Conservation (phyloP, 805 yeast species). For the Ogataea henricii region DNA sequence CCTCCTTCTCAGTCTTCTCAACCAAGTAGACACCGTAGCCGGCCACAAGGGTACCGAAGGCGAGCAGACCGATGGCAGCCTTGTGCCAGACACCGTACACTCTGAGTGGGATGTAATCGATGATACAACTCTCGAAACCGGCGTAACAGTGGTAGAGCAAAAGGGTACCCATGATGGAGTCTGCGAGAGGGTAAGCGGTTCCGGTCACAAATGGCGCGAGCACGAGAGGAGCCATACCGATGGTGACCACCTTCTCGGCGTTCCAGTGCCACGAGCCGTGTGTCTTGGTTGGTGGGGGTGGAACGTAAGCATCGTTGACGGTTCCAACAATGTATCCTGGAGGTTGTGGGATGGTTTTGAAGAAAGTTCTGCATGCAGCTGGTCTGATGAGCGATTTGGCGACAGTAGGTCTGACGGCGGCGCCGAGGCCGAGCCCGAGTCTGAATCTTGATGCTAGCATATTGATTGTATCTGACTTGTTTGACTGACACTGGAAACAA, state of each 20-base stretch:
- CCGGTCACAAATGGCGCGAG: slow-evolving; percentile 62
- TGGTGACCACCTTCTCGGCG: slow-evolving; percentile 60
- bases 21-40: slow-evolving; percentile 72
- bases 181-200: slow-evolving; percentile 53
- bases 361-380: slow-evolving; percentile 21
- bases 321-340: slow-evolving; percentile 74
- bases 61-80: slow-evolving; percentile 58
- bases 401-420: slow-evolving; percentile 11
- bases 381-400: slow-evolving; percentile 13
- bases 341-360: slow-evolving; percentile 52
- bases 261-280: slow-evolving; percentile 81
- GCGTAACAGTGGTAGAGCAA: slow-evolving; percentile 65
- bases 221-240: slow-evolving; percentile 64
- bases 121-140: slow-evolving; percentile 77
- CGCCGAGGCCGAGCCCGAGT: slow-evolving; percentile 23
- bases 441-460: slow-evolving; percentile 23
- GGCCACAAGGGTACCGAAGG: slow-evolving; percentile 63
- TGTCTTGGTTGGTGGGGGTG: slow-evolving; percentile 53
- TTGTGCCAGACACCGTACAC: slow-evolving; percentile 68
- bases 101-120: slow-evolving; percentile 76
- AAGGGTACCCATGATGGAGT: slow-evolving; percentile 56
- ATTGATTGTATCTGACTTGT: not conserved
- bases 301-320: slow-evolving; percentile 69
- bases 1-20: slow-evolving; percentile 67
- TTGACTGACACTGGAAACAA: not conserved